Evolutionary conservation across 176 grass and related monocot genomes (phyloP).

Genomic region (Microstegium vimineum): DNA sequence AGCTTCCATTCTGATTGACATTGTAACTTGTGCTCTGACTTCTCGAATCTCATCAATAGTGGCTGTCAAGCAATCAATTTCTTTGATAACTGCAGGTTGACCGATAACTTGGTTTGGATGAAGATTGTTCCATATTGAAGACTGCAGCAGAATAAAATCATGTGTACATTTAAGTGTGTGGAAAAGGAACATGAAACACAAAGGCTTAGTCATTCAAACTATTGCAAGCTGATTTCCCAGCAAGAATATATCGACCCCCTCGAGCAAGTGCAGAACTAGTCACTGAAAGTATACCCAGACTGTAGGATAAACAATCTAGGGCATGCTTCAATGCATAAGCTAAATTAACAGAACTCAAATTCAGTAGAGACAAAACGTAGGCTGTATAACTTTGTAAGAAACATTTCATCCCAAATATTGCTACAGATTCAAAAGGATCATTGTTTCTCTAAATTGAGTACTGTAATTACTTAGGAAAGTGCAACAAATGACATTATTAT

Average conservation of each 20-base stretch:
- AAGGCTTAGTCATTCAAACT: background rate
- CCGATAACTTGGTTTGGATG: conserved; percentile 87
- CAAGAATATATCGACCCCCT: background rate
- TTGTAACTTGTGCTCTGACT: conserved; percentile 53
- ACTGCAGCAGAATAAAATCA: conserved; percentile 42
- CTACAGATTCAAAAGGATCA: background rate
- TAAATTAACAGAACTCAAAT: background rate
- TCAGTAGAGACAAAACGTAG: background rate
- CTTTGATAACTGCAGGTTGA: conserved; percentile 68
- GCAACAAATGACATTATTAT: background rate
- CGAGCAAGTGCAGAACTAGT: background rate
- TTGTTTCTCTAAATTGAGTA: background rate
- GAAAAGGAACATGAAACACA: conserved; percentile 8
- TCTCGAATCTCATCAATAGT: conserved; percentile 78
- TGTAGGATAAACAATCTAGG: background rate
- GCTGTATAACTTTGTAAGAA: background rate
- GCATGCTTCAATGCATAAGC: background rate
- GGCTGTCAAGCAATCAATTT: conserved; percentile 93
- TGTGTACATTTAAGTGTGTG: background rate
- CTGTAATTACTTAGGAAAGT: background rate
- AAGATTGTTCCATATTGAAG: conserved; percentile 93
- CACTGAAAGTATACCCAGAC: background rate
- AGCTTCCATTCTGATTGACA: conserved; percentile 58
- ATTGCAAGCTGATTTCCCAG: background rate
- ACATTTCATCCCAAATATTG: background rate